Base-by-base conservation (phyloP, 2,329 filamentous ascomycete genomes). In the Colletotrichum filicis region DNA sequence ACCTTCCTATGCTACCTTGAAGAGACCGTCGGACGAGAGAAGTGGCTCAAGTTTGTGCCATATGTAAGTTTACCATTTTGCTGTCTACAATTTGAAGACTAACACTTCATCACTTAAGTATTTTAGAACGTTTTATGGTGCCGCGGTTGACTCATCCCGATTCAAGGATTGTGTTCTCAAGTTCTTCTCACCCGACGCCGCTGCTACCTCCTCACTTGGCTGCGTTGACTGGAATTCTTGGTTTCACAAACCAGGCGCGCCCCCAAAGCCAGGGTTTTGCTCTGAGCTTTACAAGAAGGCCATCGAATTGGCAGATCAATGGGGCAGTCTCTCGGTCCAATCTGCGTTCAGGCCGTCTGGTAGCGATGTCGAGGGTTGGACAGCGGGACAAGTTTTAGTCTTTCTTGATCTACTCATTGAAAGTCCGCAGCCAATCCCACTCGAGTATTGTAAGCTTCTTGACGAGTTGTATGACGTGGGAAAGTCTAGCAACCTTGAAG, bases 11-110 rank as follows among this genome's bases (percentile, higher is more conserved):
- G 60, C 7, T 52, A 64, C 11, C 60, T 69, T 5, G 67, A 69
- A 22, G 35, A 69, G 37, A 26, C 30, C 12, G 26, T 69, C 5
- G 60, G 67, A 3, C 63, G 52, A 22, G 37, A 58, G n/a, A 64
- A 69, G 28, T 69, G 67, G 67, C 60, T 49, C 16, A 65, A 52
- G 19, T 69, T 69, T 52, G 67, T 69, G 8, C 67, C 67, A 24
- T 37, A 69, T 6, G 60, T 69, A 59, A 32, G 67, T 37, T 16
- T 24, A 5, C 6, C 6, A 4, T 32, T 32, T 24, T 19, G 24
- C 26, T 16, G 11, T n/a, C 7, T 5, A 19, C 8, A 1, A 1
- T 2, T 5, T 4, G 5, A 22, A 57, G 22, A 4, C 19, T 32
- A 3, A 24, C 14, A 30, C n/a, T 30, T 19, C 35, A 8, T 24